phyloP scores from a whole-genome alignment of 495 filamentous ascomycete species.

The Xylaria intraflava region DNA sequence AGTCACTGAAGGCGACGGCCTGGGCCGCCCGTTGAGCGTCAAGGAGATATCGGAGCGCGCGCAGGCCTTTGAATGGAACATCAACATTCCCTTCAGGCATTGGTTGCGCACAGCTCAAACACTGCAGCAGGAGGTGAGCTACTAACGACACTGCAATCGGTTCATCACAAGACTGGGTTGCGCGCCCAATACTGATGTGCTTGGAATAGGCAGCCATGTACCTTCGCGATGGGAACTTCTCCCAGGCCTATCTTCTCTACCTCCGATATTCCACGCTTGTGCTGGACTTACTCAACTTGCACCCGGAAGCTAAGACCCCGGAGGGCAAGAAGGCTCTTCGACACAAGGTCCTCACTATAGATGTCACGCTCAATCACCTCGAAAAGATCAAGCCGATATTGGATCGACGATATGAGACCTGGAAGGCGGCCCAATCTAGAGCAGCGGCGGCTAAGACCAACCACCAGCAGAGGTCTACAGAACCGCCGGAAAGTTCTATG shows the following conservation, averaged over 20 bases:
- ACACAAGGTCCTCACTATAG: conserved; percentile 21
- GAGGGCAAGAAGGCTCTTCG: conserved; percentile 24
- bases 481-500: conserved; percentile 2
- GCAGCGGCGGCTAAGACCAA: conserved; percentile 8
- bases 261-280: conserved; percentile 74
- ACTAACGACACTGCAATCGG: not conserved
- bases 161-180: not conserved
- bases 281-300: conserved; percentile 51
- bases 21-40: conserved; percentile 55
- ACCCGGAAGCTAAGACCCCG: conserved; percentile 58
- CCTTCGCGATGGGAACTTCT: conserved; percentile 73
- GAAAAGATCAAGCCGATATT: conserved; percentile 45
- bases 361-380: conserved; percentile 45
- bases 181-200: not conserved
- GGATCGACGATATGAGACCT: conserved; percentile 28
- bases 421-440: conserved; percentile 17
- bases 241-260: conserved; percentile 80
- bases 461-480: conserved; percentile 7
- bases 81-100: conserved; percentile 60
- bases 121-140: conserved; percentile 66
- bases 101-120: conserved; percentile 79
- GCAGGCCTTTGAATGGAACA: conserved; percentile 71
- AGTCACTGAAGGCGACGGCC: not conserved
- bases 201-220: conserved; percentile 53
- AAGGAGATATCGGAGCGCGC: conserved; percentile 67